Percentiles rank a stretch among this genome's conserved stretches.
These are phyloP conservation scores for Agrostemma githago DNA, from an alignment of 148 eudicot species.

Conservation along the genomic window DNA sequence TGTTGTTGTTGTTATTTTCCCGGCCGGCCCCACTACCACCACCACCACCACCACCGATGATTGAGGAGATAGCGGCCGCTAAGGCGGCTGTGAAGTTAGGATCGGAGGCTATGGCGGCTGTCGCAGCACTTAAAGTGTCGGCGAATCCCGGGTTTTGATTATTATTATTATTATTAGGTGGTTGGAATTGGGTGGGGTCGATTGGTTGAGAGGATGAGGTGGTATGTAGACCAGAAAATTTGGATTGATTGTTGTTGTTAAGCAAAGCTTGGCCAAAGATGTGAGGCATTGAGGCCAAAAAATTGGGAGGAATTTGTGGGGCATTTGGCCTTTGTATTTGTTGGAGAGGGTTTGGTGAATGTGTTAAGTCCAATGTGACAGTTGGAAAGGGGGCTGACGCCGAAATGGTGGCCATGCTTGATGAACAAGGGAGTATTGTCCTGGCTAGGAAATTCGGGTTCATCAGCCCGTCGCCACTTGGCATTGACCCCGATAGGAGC, in stretches of 20 bases:
- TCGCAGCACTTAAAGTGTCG: constrained; percentile 74
- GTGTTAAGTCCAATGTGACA: constrained; percentile 83
- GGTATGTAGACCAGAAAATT: constrained; percentile 71
- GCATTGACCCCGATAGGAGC: constrained; percentile 91
- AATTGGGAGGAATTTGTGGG: constrained; percentile 31
- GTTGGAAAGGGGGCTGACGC: constrained; percentile 97
- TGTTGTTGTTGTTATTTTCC: constrained; percentile 17
- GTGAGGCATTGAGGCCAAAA: constrained; percentile 31
- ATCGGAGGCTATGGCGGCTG: constrained; percentile 76
- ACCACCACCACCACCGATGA: constrained; percentile 32
- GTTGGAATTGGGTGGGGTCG: constrained; percentile 21
- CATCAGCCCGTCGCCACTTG: constrained; percentile 69
- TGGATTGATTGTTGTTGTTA: constrained; percentile 41
- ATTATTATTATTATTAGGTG: constrained; percentile 16
- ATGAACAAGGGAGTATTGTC: constrained; percentile 67
- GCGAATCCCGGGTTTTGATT: constrained; percentile 35
- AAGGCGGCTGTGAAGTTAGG: constrained; percentile 92
- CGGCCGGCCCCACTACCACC: constrained; percentile 26
- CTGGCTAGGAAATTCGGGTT: constrained; percentile 77
- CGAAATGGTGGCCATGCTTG: constrained; percentile 87
- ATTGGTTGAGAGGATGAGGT: constrained; percentile 26
- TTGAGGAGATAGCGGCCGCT: constrained; percentile 75
- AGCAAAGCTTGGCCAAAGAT: constrained; percentile 46
- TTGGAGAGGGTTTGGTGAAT: constrained; percentile 53
- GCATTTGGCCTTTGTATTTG: constrained; percentile 34